Conservation (phyloP, 139 green algal species). For the Monoraphidium neglectum region DNA sequence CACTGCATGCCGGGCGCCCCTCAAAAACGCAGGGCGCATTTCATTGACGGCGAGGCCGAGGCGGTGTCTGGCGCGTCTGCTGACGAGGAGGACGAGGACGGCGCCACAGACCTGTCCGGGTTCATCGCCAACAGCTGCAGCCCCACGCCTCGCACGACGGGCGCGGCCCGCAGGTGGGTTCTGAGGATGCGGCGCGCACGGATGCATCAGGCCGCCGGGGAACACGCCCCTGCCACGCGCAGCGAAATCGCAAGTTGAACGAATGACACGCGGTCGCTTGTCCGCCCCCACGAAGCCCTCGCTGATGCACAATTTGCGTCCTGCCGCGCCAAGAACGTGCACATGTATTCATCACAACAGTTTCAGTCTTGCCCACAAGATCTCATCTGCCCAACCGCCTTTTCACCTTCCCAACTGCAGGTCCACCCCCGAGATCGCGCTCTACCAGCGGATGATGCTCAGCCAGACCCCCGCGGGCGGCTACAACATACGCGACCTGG, state of each 20-base stretch:
- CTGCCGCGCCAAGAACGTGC: neutral
- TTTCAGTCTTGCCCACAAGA: neutral
- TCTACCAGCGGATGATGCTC: slow-evolving; percentile 22
- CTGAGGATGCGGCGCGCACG: neutral
- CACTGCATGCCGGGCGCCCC: no score
- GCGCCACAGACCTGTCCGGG: slow-evolving; percentile 21
- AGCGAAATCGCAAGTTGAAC: neutral
- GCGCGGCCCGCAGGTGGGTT: neutral
- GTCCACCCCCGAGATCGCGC: slow-evolving; percentile 10
- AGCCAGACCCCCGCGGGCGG: slow-evolving; percentile 8
- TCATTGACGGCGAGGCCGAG: no score
- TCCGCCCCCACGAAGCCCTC: neutral
- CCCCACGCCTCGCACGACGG: neutral
- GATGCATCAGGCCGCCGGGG: neutral
- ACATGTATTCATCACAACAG: neutral
- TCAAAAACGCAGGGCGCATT: no score
- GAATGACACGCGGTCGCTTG: neutral
- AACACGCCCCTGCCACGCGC: no score
- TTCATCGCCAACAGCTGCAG: slow-evolving; percentile 2
- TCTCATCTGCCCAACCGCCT: neutral
- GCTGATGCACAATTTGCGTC: neutral
- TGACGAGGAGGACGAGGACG: neutral
- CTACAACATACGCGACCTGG: neutral
- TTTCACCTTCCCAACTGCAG: neutral
- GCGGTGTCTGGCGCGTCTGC: no score